Evolutionary conservation across 441 rosid genomes (phyloP).

Genomic region (Dalechampia spathulata): DNA sequence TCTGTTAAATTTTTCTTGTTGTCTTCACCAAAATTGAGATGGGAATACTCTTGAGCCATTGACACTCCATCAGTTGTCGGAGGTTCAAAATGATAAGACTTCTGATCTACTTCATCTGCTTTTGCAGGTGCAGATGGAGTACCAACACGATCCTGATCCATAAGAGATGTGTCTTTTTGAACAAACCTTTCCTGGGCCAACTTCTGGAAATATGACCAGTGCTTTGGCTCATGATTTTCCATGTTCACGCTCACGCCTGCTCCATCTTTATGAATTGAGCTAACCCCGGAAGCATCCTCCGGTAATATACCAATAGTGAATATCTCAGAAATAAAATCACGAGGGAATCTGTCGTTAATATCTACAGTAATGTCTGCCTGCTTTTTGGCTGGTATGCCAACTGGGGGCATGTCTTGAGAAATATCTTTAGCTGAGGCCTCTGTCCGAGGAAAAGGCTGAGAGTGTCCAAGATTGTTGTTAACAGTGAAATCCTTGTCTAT

Average conservation of each 20-base stretch:
- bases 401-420: conserved; percentile 25
- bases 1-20: conserved; percentile 20
- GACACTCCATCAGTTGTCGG: conserved; percentile 29
- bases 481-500: conserved; percentile 3
- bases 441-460: conserved; percentile 19
- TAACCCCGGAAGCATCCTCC: conserved; percentile 30
- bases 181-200: conserved; percentile 56
- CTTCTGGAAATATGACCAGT: conserved; percentile 78
- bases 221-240: conserved; percentile 77
- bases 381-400: conserved; percentile 26
- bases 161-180: conserved; percentile 51
- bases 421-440: conserved; percentile 30
- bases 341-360: conserved; percentile 76
- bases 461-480: conserved; percentile 9
- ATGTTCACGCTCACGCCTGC: conserved; percentile 61
- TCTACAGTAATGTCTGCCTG: conserved; percentile 65
- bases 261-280: conserved; percentile 50
- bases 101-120: conserved; percentile 25
- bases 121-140: conserved; percentile 28
- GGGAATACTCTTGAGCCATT: conserved; percentile 29
- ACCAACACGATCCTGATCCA: conserved; percentile 61
- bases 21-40: conserved; percentile 30
- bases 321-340: conserved; percentile 72
- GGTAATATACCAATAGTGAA: conserved; percentile 52
- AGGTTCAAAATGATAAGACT: conserved; percentile 28